Percentiles rank a stretch among this genome's conserved stretches.
These are phyloP conservation scores for Geotrichum citri-aurantii DNA, from an alignment of 1,139 yeast species.

Conservation along the genomic window DNA sequence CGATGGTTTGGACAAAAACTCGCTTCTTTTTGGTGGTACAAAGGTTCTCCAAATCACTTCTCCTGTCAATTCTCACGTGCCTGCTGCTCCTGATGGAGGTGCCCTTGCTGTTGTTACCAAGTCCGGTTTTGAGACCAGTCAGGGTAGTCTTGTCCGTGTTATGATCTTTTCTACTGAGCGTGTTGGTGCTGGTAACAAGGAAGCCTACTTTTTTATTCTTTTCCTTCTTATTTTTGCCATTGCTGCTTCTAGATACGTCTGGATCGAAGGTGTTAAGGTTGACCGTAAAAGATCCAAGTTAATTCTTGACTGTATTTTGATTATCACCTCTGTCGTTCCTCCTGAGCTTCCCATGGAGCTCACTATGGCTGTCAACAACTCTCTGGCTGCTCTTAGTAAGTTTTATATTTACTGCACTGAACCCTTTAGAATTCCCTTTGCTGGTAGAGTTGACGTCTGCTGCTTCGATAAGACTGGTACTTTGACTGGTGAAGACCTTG, in stretches of 20 bases:
- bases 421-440: conserved; percentile 96
- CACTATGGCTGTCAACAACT: conserved; percentile 94
- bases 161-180: conserved; percentile 97
- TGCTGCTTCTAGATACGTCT: conserved; percentile 95
- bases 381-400: conserved; percentile 81
- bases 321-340: conserved; percentile 95
- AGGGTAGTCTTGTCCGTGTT: conserved; percentile 94
- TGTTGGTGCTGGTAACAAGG: conserved; percentile 93
- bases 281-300: conserved; percentile 93
- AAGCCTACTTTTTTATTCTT: conserved; percentile 85
- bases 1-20: conserved; percentile 83
- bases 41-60: conserved; percentile 83
- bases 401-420: conserved; percentile 93
- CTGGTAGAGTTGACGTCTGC: conserved; percentile 97
- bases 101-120: conserved; percentile 85
- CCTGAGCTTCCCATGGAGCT: conserved; percentile 99
- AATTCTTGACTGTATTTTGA: conserved; percentile 89
- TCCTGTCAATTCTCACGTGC: conserved; percentile 48
- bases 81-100: conserved; percentile 74
- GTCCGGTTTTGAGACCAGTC: conserved; percentile 97
- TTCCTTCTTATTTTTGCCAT: conserved; percentile 87
- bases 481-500: conserved; percentile 92
- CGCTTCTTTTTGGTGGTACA: conserved; percentile 93
- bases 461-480: conserved; percentile 99
- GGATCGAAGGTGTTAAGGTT: conserved; percentile 96